Evolutionary conservation across 2,329 filamentous ascomycete genomes (phyloP).

Genomic region (Stachybotrys elegans): DNA sequence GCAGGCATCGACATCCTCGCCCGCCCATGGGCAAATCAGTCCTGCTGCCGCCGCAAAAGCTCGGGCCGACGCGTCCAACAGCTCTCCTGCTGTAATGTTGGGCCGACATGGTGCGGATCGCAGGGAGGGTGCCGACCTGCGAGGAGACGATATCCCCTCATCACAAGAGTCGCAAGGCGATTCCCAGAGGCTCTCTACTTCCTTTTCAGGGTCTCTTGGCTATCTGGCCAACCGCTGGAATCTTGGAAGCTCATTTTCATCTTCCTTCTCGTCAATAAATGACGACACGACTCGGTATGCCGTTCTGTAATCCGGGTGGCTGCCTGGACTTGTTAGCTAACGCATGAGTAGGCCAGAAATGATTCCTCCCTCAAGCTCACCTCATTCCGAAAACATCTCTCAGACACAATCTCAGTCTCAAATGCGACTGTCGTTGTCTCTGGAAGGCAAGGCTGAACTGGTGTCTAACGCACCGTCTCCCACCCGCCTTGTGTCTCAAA

Average conservation of each 20-base stretch:
- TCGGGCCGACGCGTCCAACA: no score
- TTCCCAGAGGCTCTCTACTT: conserved; percentile 28
- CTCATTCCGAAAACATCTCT: conserved; percentile 35
- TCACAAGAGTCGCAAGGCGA: conserved; percentile 21
- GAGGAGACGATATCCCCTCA: conserved; percentile 17
- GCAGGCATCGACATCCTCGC: conserved; percentile 14
- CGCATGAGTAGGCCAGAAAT: conserved; percentile 31
- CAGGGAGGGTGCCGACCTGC: no score
- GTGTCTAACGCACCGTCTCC: conserved; percentile 67
- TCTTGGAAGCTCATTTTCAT: conserved; percentile 44
- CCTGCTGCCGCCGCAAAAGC: neutral
- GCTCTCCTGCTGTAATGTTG: no score
- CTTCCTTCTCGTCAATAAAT: conserved; percentile 34
- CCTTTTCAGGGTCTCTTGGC: conserved; percentile 39
- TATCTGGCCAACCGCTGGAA: conserved; percentile 57
- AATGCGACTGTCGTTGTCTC: conserved; percentile 74
- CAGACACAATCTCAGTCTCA: conserved; percentile 37
- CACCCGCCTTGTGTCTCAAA: conserved; percentile 44
- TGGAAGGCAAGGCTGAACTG: conserved; percentile 88
- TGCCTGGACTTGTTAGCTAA: no score
- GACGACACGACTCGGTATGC: conserved; percentile 44
- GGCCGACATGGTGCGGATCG: no score
- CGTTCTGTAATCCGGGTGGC: no score
- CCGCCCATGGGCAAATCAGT: conserved; percentile 12
- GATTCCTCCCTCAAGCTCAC: conserved; percentile 30